Base-by-base conservation (phyloP, 2,329 filamentous ascomycete species). In the Xylariaceae sp. region DNA sequence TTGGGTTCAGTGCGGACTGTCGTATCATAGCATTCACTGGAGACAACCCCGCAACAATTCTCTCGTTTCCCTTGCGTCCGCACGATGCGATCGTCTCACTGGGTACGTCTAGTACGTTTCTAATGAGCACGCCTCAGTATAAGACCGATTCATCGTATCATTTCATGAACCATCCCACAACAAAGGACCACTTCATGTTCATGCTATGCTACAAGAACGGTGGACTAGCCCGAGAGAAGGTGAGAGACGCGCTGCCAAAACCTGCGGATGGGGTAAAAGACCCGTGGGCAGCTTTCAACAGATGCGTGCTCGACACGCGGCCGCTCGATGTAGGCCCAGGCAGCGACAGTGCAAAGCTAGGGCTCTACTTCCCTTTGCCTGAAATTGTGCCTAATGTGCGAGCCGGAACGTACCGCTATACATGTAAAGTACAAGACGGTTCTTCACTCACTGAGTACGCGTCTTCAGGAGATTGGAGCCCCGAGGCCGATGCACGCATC, bases 161-260 rank as follows among this genome's bases (percentile, higher is more conserved):
- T 75, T 96, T 97, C 78, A 95, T 97, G 82, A 96, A 97, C 75
- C 92, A 97, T 71, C 94, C 94, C 1, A 94, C 91, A 42, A 96
- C 90, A 1, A 76, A 86, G 0, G 90, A 89, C 1, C 82, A 97
- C 54, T 97, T 96, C 80, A 97, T 99, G 94, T 97, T 99, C 73
- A 99, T 99, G 94, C 84, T 99, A 34, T 99, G 94, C 79, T 99
- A 97, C 78, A 97, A 97, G 74, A 99, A 99, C 73, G 94, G 94
- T 61, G 91, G 91, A 2, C 83, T 97, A 1, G 93, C 94, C 2
- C 88, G 94, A 42, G 94, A 99, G 69, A 86, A 89, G 63, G 83
- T 97, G 56, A 88, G 94, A 49, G 90, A 99, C 66, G 79, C 82
- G 0, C 82, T 97, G 47, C 87, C 90, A 39, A 70, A 74, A 18